These are phyloP conservation scores for Cylindricascospora bacillispora DNA, from an alignment of 1,139 yeast species.

Conservation along the genomic window DNA sequence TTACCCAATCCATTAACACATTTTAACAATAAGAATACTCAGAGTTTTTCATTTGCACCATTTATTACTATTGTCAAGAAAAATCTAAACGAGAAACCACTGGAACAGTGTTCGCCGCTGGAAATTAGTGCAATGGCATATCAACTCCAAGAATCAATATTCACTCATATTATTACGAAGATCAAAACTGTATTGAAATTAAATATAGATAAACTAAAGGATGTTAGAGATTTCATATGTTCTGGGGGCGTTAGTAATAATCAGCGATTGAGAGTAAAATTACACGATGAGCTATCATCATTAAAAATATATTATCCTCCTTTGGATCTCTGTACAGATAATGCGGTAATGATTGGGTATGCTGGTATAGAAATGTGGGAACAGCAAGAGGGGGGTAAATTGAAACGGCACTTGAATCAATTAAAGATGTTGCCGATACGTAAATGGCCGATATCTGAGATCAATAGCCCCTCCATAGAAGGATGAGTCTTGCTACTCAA, in stretches of 20 bases:
- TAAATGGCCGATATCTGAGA: conserved; percentile 58
- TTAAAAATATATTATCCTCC: conserved; percentile 51
- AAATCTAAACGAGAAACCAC: conserved; percentile 15
- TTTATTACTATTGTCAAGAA: conserved; percentile 47
- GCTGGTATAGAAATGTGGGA: conserved; percentile 87
- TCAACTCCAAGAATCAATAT: conserved; percentile 51
- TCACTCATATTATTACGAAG: conserved; percentile 59
- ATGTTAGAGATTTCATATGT: conserved; percentile 51
- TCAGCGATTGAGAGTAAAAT: conserved; percentile 38
- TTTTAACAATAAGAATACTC: conserved; percentile 31
- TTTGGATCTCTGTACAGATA: conserved; percentile 72
- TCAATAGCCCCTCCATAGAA: background rate
- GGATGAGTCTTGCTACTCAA: conserved; percentile 27
- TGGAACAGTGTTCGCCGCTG: too few relatives aligned
- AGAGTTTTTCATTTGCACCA: conserved; percentile 68
- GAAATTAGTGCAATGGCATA: conserved; percentile 38
- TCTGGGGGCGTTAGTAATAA: conserved; percentile 96
- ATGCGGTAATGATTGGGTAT: conserved; percentile 95
- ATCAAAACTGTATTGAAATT: conserved; percentile 39
- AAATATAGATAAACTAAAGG: conserved; percentile 31
- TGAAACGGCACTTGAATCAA: conserved; percentile 31
- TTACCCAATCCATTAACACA: conserved; percentile 44
- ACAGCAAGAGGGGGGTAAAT: conserved; percentile 20
- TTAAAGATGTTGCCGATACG: conserved; percentile 46
- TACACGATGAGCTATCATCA: conserved; percentile 29